These are phyloP conservation scores for Spraguea lophii DNA, from an alignment of 371 early-diverging fungal genomes.

Conservation along the genomic window DNA sequence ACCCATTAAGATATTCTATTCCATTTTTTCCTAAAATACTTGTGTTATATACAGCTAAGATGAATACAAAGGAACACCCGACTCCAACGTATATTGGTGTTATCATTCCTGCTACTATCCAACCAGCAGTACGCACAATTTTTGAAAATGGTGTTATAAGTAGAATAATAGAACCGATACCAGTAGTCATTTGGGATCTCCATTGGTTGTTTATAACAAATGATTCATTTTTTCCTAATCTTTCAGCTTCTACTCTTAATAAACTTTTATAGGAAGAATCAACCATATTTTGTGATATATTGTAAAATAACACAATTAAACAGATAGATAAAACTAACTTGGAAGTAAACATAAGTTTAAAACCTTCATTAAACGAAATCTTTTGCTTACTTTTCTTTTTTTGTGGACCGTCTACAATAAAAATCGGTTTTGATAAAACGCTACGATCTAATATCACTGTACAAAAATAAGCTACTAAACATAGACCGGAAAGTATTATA, in stretches of 20 bases:
- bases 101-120: conserved; percentile 34
- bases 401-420: conserved; percentile 6
- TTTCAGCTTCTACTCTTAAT: conserved; percentile 19
- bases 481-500: conserved; percentile 17
- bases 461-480: conserved; percentile 17
- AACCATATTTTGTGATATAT: conserved; percentile 37
- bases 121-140: conserved; percentile 39
- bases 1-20: background rate
- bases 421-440: conserved; percentile 28
- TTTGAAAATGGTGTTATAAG: conserved; percentile 37
- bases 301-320: conserved; percentile 41
- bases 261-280: conserved; percentile 39
- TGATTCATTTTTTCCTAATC: conserved; percentile 11
- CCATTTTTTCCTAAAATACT: background rate
- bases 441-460: conserved; percentile 30
- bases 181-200: conserved; percentile 33
- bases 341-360: conserved; percentile 35
- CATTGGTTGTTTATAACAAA: conserved; percentile 21
- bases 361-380: conserved; percentile 34
- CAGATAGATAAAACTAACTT: conserved; percentile 40
- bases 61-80: background rate
- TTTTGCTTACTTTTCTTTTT: conserved; percentile 33
- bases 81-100: conserved; percentile 15
- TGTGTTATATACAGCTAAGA: background rate
- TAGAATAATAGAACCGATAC: conserved; percentile 30